phyloP scores from a whole-genome alignment of 2,329 filamentous ascomycete genomes.

The Ustulina deusta region DNA sequence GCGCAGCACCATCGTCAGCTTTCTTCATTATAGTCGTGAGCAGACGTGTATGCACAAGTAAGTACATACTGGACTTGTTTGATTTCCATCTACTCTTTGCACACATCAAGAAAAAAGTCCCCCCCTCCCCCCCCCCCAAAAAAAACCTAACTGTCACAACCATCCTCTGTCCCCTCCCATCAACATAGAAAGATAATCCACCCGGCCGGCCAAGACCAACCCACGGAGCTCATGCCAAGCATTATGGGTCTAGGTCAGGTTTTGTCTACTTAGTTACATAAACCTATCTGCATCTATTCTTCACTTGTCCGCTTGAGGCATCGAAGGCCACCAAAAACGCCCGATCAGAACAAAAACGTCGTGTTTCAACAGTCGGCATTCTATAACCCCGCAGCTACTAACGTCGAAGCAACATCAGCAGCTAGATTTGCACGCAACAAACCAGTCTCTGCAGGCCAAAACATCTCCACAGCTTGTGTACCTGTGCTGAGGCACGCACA shows the following conservation, averaged over 20 bases:
- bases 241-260: slow-evolving; percentile 31
- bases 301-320: slow-evolving; percentile 22
- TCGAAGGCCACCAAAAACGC: slow-evolving; percentile 16
- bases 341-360: slow-evolving; percentile 24
- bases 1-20: slow-evolving; percentile 19
- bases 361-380: slow-evolving; percentile 25
- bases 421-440: slow-evolving; percentile 28
- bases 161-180: slow-evolving; percentile 20
- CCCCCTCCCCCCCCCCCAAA: too few species aligned
- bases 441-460: slow-evolving; percentile 36
- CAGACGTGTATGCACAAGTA: slow-evolving; percentile 24
- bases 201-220: slow-evolving; percentile 37
- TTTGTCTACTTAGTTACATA: slow-evolving; percentile 36
- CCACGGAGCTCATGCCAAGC: slow-evolving; percentile 37
- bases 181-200: slow-evolving; percentile 31
- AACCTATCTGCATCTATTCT: slow-evolving; percentile 21
- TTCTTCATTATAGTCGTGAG: slow-evolving; percentile 8
- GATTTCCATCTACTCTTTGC: background rate
- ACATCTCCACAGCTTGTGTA: slow-evolving; percentile 41
- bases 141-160: slow-evolving; percentile 24
- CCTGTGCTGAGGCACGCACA: slow-evolving; percentile 33
- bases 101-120: slow-evolving; percentile 16
- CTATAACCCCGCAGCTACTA: slow-evolving; percentile 36
- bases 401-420: slow-evolving; percentile 30
- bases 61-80: slow-evolving; percentile 22